Conservation (phyloP, 768 basidiomycete genomes). For the Boletus tomentosulus region DNA sequence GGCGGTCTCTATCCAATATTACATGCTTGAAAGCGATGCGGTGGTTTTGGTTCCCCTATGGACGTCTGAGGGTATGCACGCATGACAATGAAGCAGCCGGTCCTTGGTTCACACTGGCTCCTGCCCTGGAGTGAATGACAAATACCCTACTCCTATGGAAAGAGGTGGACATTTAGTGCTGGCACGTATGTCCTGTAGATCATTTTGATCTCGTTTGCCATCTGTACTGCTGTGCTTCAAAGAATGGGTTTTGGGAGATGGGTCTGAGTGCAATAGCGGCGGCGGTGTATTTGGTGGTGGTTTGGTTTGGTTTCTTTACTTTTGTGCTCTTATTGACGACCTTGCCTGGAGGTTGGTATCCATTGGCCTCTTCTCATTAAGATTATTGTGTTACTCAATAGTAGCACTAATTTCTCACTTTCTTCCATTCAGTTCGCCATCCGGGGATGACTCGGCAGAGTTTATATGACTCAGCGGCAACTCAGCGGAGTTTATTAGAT, state of each 20-base stretch:
- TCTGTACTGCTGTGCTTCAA: slow-evolving; percentile 26
- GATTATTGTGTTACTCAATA: not conserved
- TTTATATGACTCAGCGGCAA: no score
- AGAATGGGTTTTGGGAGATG: slow-evolving; percentile 24
- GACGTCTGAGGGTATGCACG: not conserved
- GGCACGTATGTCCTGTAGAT: slow-evolving; percentile 20
- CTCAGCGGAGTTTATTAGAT: no score
- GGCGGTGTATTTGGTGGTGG: not conserved
- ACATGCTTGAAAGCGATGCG: slow-evolving; percentile 12
- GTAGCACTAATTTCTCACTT: not conserved
- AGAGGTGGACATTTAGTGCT: not conserved
- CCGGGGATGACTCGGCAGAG: no score
- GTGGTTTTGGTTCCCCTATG: slow-evolving; percentile 25
- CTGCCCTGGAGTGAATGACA: not conserved
- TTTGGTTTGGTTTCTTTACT: no score
- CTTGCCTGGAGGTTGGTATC: no score
- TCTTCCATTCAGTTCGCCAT: not conserved
- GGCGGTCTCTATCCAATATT: slow-evolving; percentile 8
- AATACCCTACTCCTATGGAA: slow-evolving; percentile 4
- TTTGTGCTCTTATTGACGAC: not conserved
- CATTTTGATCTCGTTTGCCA: slow-evolving; percentile 25
- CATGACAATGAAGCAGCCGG: not conserved
- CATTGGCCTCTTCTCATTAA: not conserved
- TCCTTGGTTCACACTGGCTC: not conserved
- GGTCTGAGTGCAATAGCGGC: slow-evolving; percentile 6